Evolutionary conservation across 306 rosid genomes (phyloP).

Genomic region (Vigna mungo): DNA sequence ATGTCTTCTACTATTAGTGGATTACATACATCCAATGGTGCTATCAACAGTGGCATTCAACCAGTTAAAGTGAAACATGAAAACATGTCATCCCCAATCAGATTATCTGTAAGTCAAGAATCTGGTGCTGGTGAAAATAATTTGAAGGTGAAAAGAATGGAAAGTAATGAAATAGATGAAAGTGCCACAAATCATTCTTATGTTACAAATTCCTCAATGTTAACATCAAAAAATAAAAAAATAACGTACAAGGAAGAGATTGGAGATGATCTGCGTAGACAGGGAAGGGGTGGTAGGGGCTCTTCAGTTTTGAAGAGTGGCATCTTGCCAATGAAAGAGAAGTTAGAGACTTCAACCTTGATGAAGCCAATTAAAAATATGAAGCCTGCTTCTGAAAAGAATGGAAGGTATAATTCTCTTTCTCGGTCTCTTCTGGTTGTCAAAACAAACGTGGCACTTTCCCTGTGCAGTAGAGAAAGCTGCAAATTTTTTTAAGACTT

Average conservation of each 20-base stretch:
- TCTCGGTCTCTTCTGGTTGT: not conserved
- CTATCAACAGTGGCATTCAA: slow-evolving; percentile 45
- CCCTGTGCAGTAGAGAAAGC: slow-evolving; percentile 6
- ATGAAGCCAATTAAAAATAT: slow-evolving; percentile 61
- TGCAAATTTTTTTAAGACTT: not conserved
- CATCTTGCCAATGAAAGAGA: slow-evolving; percentile 62
- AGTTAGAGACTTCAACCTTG: slow-evolving; percentile 59
- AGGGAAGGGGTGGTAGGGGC: slow-evolving; percentile 69
- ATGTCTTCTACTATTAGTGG: slow-evolving; percentile 61
- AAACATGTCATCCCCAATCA: slow-evolving; percentile 63
- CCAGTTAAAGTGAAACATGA: slow-evolving; percentile 60
- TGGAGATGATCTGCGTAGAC: slow-evolving; percentile 65
- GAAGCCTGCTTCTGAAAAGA: slow-evolving; percentile 68
- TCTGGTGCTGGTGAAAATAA: slow-evolving; percentile 68
- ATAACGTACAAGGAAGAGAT: slow-evolving; percentile 57
- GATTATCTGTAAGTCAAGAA: slow-evolving; percentile 84
- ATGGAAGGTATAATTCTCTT: slow-evolving; percentile 62
- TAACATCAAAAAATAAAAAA: slow-evolving; percentile 58
- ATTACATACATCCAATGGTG: slow-evolving; percentile 58
- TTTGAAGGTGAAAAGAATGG: slow-evolving; percentile 68
- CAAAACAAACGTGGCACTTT: not conserved
- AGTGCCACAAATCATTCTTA: slow-evolving; percentile 51
- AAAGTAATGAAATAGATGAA: slow-evolving; percentile 56
- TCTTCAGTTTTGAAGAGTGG: slow-evolving; percentile 61
- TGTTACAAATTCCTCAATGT: slow-evolving; percentile 52